Evolutionary conservation across 2,329 filamentous ascomycete genomes (phyloP).

Genomic region (Fusarium camptoceras): DNA sequence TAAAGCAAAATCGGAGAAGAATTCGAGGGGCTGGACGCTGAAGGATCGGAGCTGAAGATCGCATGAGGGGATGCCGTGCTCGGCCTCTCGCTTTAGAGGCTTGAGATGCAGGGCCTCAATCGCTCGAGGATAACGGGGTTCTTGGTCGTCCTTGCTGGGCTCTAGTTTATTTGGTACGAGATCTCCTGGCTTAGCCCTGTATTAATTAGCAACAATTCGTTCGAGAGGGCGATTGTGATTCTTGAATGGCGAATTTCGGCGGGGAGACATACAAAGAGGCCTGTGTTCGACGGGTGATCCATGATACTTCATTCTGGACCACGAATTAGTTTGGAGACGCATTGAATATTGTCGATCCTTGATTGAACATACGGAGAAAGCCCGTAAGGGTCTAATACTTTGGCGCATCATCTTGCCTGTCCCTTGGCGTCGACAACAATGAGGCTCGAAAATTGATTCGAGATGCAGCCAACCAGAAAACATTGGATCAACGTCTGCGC

Average conservation of each 20-base stretch:
- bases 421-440: slow-evolving; percentile 38
- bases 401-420: slow-evolving; percentile 49
- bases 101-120: slow-evolving; percentile 89
- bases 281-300: slow-evolving; percentile 43
- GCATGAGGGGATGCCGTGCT: slow-evolving; percentile 85
- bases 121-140: slow-evolving; percentile 75
- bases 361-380: slow-evolving; percentile 38
- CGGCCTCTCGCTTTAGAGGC: slow-evolving; percentile 79
- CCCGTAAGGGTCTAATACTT: slow-evolving; percentile 42
- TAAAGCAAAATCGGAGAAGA: slow-evolving; percentile 94
- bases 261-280: slow-evolving; percentile 44
- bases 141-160: slow-evolving; percentile 25
- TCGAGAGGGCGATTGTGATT: neutral
- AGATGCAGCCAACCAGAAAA: slow-evolving; percentile 35
- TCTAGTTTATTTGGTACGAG: slow-evolving; percentile 31
- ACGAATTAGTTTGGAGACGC: slow-evolving; percentile 16
- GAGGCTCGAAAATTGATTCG: slow-evolving; percentile 37
- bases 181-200: slow-evolving; percentile 36
- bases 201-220: slow-evolving; percentile 11
- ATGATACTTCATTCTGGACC: slow-evolving; percentile 39
- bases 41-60: slow-evolving; percentile 95
- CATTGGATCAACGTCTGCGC: slow-evolving; percentile 29
- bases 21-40: slow-evolving; percentile 88
- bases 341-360: neutral
- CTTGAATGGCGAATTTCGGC: neutral